Conservation (phyloP, 2,329 filamentous ascomycete species). For the Cladosporium sp. region DNA sequence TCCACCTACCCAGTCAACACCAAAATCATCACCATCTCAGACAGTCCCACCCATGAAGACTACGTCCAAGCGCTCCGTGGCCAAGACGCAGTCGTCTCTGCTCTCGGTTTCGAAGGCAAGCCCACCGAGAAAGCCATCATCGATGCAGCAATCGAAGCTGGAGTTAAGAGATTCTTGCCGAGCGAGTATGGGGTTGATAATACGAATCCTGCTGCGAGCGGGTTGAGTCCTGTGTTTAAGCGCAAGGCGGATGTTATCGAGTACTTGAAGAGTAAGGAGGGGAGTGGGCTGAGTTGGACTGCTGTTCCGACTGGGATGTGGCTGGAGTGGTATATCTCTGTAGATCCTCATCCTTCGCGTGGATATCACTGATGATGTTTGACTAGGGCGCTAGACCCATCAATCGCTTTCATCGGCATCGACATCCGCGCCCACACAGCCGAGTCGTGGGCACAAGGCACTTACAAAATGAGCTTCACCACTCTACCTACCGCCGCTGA, state of each 20-base stretch:
- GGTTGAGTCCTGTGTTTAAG: conserved; percentile 36
- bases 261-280: conserved; percentile 35
- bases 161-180: conserved; percentile 44
- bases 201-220: conserved; percentile 31
- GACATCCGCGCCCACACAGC: conserved; percentile 20
- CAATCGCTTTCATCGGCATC: conserved; percentile 22
- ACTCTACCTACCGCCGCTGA: conserved; percentile 32
- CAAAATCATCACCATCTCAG: conserved; percentile 19
- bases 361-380: conserved; percentile 20
- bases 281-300: conserved; percentile 33
- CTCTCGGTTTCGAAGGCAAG: conserved; percentile 34
- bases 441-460: conserved; percentile 34
- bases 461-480: conserved; percentile 33
- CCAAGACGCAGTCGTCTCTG: conserved; percentile 41
- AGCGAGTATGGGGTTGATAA: conserved; percentile 45
- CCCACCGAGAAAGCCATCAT: conserved; percentile 36
- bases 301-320: conserved; percentile 35
- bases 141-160: conserved; percentile 43
- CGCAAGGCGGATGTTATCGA: conserved; percentile 36
- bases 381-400: conserved; percentile 18
- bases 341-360: conserved; percentile 25
- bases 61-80: conserved; percentile 38
- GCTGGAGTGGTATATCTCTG: conserved; percentile 36
- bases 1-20: conserved; percentile 20
- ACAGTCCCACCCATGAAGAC: conserved; percentile 26